Evolutionary conservation across 169 alveolate genomes (phyloP).

Genomic region (Cyclospora cayetanensis): DNA sequence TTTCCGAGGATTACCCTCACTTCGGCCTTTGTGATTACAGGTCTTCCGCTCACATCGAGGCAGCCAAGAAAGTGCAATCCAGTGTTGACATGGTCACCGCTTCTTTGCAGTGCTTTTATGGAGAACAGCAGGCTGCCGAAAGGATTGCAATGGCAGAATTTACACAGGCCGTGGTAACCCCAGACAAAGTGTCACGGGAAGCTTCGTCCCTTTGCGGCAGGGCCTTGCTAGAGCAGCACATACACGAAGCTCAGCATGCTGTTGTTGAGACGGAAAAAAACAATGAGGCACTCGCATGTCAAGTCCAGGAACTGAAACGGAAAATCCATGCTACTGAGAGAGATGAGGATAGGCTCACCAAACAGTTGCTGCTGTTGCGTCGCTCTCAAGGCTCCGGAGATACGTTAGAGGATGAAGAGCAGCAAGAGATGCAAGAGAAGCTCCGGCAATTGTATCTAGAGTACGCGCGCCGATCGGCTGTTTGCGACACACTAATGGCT

Average conservation of each 20-base stretch:
- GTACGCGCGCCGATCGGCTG: conserved; percentile 54
- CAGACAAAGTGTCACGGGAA: not conserved
- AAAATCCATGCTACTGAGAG: not conserved
- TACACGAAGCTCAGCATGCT: not conserved
- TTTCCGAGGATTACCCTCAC: too few relatives aligned
- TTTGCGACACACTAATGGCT: conserved; percentile 44
- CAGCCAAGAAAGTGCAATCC: not conserved
- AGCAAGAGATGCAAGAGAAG: conserved; percentile 52
- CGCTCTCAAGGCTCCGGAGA: conserved; percentile 5
- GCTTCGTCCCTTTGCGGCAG: not conserved
- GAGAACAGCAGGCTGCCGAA: conserved; percentile 2
- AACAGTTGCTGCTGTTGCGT: conserved; percentile 39
- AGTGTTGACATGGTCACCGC: not conserved
- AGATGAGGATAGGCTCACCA: conserved; percentile 40
- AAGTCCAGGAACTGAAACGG: conserved; percentile 38
- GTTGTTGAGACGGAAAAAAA: not conserved
- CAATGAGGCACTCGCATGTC: conserved; percentile 27
- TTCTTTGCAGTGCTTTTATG: conserved; percentile 11
- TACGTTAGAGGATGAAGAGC: conserved; percentile 2
- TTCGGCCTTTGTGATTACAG: too few relatives aligned
- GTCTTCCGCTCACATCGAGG: too few relatives aligned
- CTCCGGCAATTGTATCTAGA: conserved; percentile 51
- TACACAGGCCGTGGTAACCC: not conserved
- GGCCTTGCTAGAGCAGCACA: conserved; percentile 44
- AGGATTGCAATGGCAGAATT: not conserved